phyloP scores from a whole-genome alignment of 768 basidiomycete species.

The Harrya chromipes region DNA sequence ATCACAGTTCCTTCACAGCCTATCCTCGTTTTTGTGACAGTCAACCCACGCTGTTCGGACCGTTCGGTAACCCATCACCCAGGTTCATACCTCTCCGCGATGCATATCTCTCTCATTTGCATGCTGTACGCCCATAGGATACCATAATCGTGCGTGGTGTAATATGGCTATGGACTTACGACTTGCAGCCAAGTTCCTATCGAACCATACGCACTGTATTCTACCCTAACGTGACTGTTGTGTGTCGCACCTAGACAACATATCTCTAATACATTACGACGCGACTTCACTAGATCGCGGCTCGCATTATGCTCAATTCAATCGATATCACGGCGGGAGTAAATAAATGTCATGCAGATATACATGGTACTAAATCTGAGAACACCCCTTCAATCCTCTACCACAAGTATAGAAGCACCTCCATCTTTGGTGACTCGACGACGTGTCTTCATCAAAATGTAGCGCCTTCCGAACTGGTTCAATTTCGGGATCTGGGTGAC shows the following conservation, averaged over 20 bases:
- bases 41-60: background rate
- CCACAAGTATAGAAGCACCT: constrained; percentile 54
- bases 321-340: background rate
- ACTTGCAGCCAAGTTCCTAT: constrained; percentile 3
- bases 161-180: constrained; percentile 16
- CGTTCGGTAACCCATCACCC: background rate
- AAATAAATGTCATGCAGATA: background rate
- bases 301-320: background rate
- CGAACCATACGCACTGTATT: constrained; percentile 17
- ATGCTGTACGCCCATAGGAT: constrained; percentile 9
- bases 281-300: background rate
- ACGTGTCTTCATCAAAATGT: constrained; percentile 59
- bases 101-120: constrained; percentile 12
- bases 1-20: background rate
- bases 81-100: constrained; percentile 1
- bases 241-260: constrained; percentile 12
- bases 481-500: constrained; percentile 28
- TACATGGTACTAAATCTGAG: background rate
- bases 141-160: constrained; percentile 8
- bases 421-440: constrained; percentile 62
- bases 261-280: background rate
- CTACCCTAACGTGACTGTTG: constrained; percentile 14
- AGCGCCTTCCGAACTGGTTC: constrained; percentile 54
- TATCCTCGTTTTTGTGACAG: background rate
- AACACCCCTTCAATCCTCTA: constrained; percentile 13